Base-by-base conservation (phyloP, 2,329 filamentous ascomycete species). In the Pseudophaeomoniella oleicola region DNA sequence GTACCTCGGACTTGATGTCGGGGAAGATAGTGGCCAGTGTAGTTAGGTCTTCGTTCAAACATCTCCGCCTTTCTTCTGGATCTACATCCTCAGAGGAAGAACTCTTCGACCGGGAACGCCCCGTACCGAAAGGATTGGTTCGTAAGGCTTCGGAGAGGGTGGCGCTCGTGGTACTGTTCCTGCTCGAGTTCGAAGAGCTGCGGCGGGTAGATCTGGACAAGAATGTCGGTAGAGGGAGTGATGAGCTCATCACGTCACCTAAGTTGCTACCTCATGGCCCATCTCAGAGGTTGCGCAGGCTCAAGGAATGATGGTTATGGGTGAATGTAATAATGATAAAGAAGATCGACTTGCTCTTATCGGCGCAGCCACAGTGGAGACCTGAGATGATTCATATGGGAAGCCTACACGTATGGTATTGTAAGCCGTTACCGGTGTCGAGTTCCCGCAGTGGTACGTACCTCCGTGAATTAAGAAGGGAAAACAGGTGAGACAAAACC, bases 1-100 rank as follows among this genome's bases (percentile, higher is more conserved):
- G 62, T 4, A 66, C 62, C 40, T 66, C 63, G 37, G 60, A 46
- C 35, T 57, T 57, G 30, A 66, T 52, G 40, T 66, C 61, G 1
- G 63, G 63, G 32, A 66, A 67, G 10, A 66, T 50, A 9, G 51
- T 50, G 3, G 57, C 56, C 2, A 67, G 51, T 1, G 54, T 50
- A 16, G 53, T 48, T 9, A 67, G 47, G 14, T 59, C 55, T 6
- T 50, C 43, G 42, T 67, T 67, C 18, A 64, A 46, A 22, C 57
- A 52, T 31, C 60, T 55, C 4, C 46, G 52, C 13, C 44, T 44
- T 19, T 54, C 53, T 37, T 61, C 52, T 34, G 43, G 39, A 29
- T 44, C 41, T 32, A 54, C 48, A 3, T 39, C 37, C 18, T 51
- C 42, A 17, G 42, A 37, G 30, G 38, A 22, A 34, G 44, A 37